Evolutionary conservation across 805 yeast species (phyloP), one percentile per base, ranked within the genome.

Genomic region (Torulaspora delbrueckii): DNA sequence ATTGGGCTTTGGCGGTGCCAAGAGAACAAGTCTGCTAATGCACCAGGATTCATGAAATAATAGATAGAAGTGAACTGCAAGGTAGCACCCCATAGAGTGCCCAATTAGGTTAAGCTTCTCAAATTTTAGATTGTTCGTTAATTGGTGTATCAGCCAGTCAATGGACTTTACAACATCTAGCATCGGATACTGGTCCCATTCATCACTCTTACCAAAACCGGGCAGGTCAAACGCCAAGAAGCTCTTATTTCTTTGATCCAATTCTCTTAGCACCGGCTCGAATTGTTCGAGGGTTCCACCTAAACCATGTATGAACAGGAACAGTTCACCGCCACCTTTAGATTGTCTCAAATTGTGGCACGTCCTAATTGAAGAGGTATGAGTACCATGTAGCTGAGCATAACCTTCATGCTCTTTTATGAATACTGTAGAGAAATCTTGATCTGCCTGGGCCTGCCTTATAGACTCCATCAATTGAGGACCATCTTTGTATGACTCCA

Each of bases 281-380:
- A 90, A 90, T 62, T 89, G 96, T 18, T 87, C 78, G 60, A 86
- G 70, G 55, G 82, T 91, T 2, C 98, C 98, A 1, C 97, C 98
- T 16, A 91, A 65, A 0, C 98, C 98, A 68, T 89, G 97, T 14
- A 90, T 59, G 46, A 88, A 77, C 2, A 87, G 65, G 5, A 84
- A 63, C 2, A 81, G 68, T 5, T 38, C 37, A 3, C 40, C 31
- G 18, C 35, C 44, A 16, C 12, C 37, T 7, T 41, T 14, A 5
- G 31, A 12, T 9, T 33, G 23, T n/a, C 22, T 22, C 6, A 58
- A 14, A 51, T 62, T 61, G 41, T 60, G 60, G 36, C 65, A 58
- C 1, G 52, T 42, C 19, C 62, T 51, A 4, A 62, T 27, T n/a
- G 46, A 48, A 2, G n/a, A 27, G n/a, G 19, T 32, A 3, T 35